Base-by-base conservation (phyloP, 345 rosid genomes). In the Stellera chamaejasme region DNA sequence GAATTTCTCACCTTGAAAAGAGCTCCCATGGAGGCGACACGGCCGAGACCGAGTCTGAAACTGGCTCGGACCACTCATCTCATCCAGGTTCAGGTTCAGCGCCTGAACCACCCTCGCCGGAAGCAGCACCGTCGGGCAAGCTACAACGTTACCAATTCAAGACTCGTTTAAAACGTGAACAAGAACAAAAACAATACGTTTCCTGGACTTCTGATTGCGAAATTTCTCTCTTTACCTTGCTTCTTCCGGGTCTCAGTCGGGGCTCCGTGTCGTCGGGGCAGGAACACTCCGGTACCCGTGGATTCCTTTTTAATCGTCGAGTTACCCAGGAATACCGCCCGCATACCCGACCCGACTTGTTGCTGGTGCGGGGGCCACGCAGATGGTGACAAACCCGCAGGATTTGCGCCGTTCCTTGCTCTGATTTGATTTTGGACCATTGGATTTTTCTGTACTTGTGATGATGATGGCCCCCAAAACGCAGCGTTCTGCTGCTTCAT, bases 221-320 rank as follows among this genome's bases (percentile, higher is more conserved):
- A 0, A 36, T 13, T 3, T 16, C 11, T 32, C 1, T 19, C 23
- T 39, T 7, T 3, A 92, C 99, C 84, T 32, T 80, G 52, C 67
- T 88, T 85, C 72, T 82, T 82, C 10, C 79, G 76, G 44, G 75
- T 26, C 15, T 75, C 82, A 36, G 73, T 2, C 2, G 68, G 55
- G 2, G 73, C 41, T 50, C 71, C 71, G 10, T 60, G 39, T 3
- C 80, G 75, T 6, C 89, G 96, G 13, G 99, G 99, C 50, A 89
- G 63, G 78, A 92, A 92, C 4, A 92, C 97, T 9, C 96, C 97
- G 3, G 99, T 92, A 3, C 97, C 99, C 5, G 94, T 70, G 45
- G 77, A 79, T 55, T 76, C 84, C 27, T 73, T 71, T 70, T 81
- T 84, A 0, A 48, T 74, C n/a, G 72, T 43, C 0, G 70, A 65